A percentile compares a stretch with the other conserved stretches of the same genome.
phyloP scores from a whole-genome alignment of 345 rosid genomes.

The Euphorbia tirucalli region DNA sequence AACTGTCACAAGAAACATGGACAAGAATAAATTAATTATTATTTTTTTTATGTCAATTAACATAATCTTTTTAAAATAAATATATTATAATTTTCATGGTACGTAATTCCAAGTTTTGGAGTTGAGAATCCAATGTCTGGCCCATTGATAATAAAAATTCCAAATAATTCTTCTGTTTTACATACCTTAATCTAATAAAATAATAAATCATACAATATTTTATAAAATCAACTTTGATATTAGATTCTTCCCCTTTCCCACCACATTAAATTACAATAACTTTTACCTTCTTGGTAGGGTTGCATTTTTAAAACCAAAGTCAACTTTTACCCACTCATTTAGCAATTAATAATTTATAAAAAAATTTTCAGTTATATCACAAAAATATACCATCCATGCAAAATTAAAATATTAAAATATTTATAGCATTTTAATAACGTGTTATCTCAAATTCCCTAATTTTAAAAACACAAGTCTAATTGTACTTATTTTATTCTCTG shows the following conservation, averaged over 20 bases:
- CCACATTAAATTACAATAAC: not conserved
- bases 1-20: conserved; percentile 10
- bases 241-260: not conserved
- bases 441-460: not conserved
- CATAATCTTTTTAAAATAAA: no score
- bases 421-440: no score
- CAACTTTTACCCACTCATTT: not conserved
- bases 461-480: no score
- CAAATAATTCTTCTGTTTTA: not conserved
- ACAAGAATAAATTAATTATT: not conserved
- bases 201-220: not conserved
- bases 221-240: not conserved
- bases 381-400: no score
- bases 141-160: not conserved
- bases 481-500: not conserved
- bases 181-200: not conserved
- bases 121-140: conserved; percentile 9
- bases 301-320: not conserved
- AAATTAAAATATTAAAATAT: no score
- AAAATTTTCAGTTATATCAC: no score
- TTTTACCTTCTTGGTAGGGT: not conserved
- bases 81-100: no score
- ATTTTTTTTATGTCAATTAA: not conserved
- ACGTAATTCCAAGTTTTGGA: not conserved
- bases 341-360: no score